Percentiles rank a stretch among this genome's conserved stretches.
Evolutionary conservation across 2,329 filamentous ascomycete genomes (phyloP).

Genomic region (Waltergamsia citrina): DNA sequence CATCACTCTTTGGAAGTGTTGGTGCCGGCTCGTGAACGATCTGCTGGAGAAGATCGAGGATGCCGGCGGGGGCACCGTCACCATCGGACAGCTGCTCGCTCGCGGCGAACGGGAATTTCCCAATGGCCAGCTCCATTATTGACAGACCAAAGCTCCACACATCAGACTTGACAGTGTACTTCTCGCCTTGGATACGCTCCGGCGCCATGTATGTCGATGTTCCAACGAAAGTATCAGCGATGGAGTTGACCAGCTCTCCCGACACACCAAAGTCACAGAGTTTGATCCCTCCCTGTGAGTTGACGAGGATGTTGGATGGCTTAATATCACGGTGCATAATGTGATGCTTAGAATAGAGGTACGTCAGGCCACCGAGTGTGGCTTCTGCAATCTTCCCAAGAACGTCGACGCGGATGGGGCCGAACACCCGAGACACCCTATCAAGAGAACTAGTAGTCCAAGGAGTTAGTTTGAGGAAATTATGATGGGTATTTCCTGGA

Average conservation of each 20-base stretch:
- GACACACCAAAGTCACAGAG: conserved; percentile 99
- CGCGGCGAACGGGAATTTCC: conserved; percentile 86
- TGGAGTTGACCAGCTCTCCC: conserved; percentile 92
- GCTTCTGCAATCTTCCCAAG: conserved; percentile 96
- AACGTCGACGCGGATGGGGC: conserved; percentile 90
- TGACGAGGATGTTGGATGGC: conserved; percentile 93
- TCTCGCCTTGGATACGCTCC: conserved; percentile 92
- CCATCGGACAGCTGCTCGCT: conserved; percentile 62
- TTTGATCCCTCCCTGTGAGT: conserved; percentile 91
- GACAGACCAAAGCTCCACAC: conserved; percentile 96
- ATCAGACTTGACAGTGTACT: conserved; percentile 96
- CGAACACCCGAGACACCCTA: conserved; percentile 87
- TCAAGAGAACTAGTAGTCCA: conserved; percentile 64
- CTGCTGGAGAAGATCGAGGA: conserved; percentile 89
- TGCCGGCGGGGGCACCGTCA: conserved; percentile 82
- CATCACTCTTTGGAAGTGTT: conserved; percentile 89
- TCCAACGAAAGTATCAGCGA: conserved; percentile 95
- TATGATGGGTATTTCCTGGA: no score
- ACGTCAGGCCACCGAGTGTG: conserved; percentile 84
- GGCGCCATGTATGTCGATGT: conserved; percentile 99
- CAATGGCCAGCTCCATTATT: conserved; percentile 95
- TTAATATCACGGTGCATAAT: conserved; percentile 99
- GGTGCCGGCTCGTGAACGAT: conserved; percentile 96
- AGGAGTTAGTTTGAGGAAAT: background rate
- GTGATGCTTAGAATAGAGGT: conserved; percentile 89